Conservation (phyloP, 495 filamentous ascomycete genomes). For the Talaromyces thailandensis region DNA sequence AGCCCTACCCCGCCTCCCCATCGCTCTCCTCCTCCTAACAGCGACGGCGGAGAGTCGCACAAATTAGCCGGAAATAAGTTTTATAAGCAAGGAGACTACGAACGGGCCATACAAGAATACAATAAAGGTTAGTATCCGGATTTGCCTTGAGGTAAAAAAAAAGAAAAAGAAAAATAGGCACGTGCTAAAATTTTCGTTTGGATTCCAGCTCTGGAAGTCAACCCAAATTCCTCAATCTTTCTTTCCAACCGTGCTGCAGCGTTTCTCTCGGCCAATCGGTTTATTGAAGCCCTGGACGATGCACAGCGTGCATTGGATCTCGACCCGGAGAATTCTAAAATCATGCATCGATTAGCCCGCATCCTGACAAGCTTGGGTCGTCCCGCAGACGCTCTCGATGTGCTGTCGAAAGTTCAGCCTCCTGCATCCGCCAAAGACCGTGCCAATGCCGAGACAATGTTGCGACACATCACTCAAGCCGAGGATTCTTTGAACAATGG, state of each 20-base stretch:
- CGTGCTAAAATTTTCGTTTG: slow-evolving; percentile 3
- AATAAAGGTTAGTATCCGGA: slow-evolving; percentile 63
- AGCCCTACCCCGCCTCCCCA: slow-evolving; percentile 79
- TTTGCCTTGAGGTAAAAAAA: not conserved
- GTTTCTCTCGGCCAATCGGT: slow-evolving; percentile 75
- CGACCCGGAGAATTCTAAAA: slow-evolving; percentile 75
- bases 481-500: slow-evolving; percentile 64
- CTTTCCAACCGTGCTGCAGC: slow-evolving; percentile 93
- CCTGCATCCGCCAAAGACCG: slow-evolving; percentile 75
- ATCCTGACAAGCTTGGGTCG: slow-evolving; percentile 80
- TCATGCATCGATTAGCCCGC: slow-evolving; percentile 76
- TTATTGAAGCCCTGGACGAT: slow-evolving; percentile 72
- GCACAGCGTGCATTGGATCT: slow-evolving; percentile 69
- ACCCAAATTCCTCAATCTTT: slow-evolving; percentile 66
- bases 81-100: slow-evolving; percentile 86
- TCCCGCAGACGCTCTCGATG: slow-evolving; percentile 78
- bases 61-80: slow-evolving; percentile 92
- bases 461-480: slow-evolving; percentile 69
- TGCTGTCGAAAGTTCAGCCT: slow-evolving; percentile 53
- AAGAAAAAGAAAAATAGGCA: too few relatives aligned
- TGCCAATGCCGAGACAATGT: slow-evolving; percentile 71
- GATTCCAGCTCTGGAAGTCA: slow-evolving; percentile 65
- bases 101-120: slow-evolving; percentile 80
- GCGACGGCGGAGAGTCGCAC: slow-evolving; percentile 54
- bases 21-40: slow-evolving; percentile 45